phyloP scores from a whole-genome alignment of 164 flowering plant genomes.

The Umbilicus rupestris region DNA sequence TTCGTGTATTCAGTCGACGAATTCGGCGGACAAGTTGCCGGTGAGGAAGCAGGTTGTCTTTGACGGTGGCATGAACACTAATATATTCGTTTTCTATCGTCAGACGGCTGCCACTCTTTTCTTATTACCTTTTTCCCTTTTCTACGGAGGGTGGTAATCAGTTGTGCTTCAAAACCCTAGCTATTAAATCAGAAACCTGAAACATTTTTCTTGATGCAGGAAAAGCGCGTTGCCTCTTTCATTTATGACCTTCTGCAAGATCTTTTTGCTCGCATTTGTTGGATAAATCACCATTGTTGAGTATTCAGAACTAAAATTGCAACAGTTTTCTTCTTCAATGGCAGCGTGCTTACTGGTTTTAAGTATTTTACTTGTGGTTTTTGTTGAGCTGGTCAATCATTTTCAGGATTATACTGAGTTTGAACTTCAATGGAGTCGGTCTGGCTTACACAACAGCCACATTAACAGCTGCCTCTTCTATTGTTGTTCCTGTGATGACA shows the following conservation, averaged over 20 bases:
- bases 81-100: conserved; percentile 49
- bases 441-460: conserved; percentile 50
- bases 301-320: too few relatives aligned
- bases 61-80: conserved; percentile 49
- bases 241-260: conserved; percentile 34
- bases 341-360: too few relatives aligned
- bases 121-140: conserved; percentile 38
- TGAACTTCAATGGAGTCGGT: conserved; percentile 36
- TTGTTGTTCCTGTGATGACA: conserved; percentile 56
- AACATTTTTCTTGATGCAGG: conserved; percentile 20
- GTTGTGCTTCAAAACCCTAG: too few relatives aligned
- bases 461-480: conserved; percentile 56
- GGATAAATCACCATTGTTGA: conserved; percentile 46
- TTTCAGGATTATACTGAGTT: conserved; percentile 48
- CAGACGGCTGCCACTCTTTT: conserved; percentile 45
- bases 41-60: conserved; percentile 61
- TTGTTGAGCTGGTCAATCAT: neutral
- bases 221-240: conserved; percentile 38
- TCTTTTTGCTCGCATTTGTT: conserved; percentile 35
- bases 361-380: neutral
- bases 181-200: too few relatives aligned
- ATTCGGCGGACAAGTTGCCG: conserved; percentile 53
- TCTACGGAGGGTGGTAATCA: conserved; percentile 45
- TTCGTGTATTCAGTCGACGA: conserved; percentile 60
- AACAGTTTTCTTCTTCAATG: too few relatives aligned